These are phyloP conservation scores for Monilinia vaccinii-corymbosi DNA, from an alignment of 2,329 filamentous ascomycete genomes.

Conservation along the genomic window DNA sequence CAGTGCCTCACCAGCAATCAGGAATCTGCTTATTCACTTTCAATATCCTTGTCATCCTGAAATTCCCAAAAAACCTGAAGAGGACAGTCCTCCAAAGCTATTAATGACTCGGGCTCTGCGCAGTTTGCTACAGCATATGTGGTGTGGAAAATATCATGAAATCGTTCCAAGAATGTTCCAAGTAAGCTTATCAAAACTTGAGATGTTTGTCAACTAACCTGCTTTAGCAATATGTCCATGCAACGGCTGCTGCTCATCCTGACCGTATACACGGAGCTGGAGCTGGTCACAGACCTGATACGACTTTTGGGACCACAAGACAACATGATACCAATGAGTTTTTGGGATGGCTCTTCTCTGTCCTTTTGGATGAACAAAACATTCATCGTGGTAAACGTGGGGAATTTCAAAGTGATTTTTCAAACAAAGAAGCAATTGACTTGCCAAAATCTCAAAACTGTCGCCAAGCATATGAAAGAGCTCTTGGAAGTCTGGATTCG, in stretches of 20 bases:
- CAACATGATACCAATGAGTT: conserved; percentile 9
- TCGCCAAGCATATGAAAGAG: background rate
- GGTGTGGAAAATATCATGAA: conserved; percentile 27
- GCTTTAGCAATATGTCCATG: conserved; percentile 21
- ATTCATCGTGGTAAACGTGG: background rate
- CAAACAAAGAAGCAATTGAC: background rate
- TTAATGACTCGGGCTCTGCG: conserved; percentile 51
- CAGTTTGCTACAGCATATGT: conserved; percentile 41
- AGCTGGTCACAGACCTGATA: background rate
- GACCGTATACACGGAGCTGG: background rate
- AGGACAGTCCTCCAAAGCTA: conserved; percentile 44
- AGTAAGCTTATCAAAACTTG: conserved; percentile 31
- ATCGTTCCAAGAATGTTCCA: conserved; percentile 47
- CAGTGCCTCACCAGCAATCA: conserved; percentile 62
- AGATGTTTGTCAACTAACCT: conserved; percentile 3
- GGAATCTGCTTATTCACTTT: conserved; percentile 50
- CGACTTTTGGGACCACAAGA: background rate
- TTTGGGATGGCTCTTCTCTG: background rate
- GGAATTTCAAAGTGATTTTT: background rate
- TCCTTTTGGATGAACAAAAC: conserved; percentile 4
- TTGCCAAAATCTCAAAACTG: background rate
- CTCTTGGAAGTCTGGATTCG: background rate
- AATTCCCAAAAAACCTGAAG: conserved; percentile 55
- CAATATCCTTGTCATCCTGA: conserved; percentile 53
- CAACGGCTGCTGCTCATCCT: conserved; percentile 10